A percentile compares a stretch with the other conserved stretches of the same genome.
phyloP scores from a whole-genome alignment of 768 basidiomycete genomes.

The Mycena olivaceomarginata region DNA sequence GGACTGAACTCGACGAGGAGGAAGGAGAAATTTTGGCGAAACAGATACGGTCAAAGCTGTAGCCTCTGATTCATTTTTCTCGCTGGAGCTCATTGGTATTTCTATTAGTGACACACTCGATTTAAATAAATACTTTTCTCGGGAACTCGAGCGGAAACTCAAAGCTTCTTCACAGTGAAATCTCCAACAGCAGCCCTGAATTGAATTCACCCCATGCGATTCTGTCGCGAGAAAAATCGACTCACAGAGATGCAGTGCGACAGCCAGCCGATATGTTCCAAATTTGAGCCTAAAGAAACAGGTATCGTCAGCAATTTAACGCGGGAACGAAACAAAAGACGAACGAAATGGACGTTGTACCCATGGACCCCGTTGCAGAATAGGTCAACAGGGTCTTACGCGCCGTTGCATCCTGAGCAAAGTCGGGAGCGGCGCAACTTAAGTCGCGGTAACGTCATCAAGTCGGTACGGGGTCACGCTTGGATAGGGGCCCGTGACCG shows the following conservation, averaged over 20 bases:
- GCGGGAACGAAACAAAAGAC: background rate
- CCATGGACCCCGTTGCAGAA: slow-evolving; percentile 24
- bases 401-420: background rate
- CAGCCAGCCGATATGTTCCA: slow-evolving; percentile 24
- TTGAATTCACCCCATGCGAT: background rate
- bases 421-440: too few species aligned
- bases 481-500: too few species aligned
- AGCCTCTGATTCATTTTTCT: background rate
- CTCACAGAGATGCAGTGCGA: background rate
- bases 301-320: background rate
- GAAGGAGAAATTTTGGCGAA: slow-evolving; percentile 67
- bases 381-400: slow-evolving; percentile 15
- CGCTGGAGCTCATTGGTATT: background rate
- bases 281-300: slow-evolving; percentile 10
- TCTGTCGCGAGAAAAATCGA: background rate
- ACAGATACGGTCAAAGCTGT: slow-evolving; percentile 60
- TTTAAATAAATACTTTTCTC: background rate
- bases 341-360: slow-evolving; percentile 6
- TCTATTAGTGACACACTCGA: background rate
- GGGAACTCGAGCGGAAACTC: background rate
- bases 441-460: too few species aligned
- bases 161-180: slow-evolving; percentile 19
- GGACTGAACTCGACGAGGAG: slow-evolving; percentile 77
- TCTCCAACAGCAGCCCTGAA: slow-evolving; percentile 13
- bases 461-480: too few species aligned